Evolutionary conservation across 352 stramenopile genomes (phyloP).

Genomic region (Pythium sp.): DNA sequence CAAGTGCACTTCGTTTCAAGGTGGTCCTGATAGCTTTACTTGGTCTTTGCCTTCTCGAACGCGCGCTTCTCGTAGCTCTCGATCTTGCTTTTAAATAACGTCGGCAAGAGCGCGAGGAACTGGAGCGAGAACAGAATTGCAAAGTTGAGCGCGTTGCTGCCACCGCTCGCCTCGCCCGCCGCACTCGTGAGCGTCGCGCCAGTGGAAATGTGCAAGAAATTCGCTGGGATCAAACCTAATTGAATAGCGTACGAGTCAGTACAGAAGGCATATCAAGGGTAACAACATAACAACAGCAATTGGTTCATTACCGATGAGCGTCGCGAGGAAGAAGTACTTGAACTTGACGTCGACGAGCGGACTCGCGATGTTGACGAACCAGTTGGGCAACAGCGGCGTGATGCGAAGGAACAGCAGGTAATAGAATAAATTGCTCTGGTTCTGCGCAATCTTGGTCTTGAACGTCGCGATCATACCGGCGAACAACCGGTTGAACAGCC

Average conservation of each 20-base stretch:
- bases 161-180: slow-evolving; percentile 34
- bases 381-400: slow-evolving; percentile 86
- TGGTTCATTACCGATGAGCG: slow-evolving; percentile 49
- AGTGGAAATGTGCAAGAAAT: slow-evolving; percentile 85
- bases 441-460: slow-evolving; percentile 82
- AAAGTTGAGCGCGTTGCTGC: slow-evolving; percentile 80
- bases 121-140: slow-evolving; percentile 81
- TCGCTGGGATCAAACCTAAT: slow-evolving; percentile 66
- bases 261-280: neutral
- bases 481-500: slow-evolving; percentile 67
- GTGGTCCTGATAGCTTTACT: slow-evolving; percentile 5
- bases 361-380: slow-evolving; percentile 89
- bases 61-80: slow-evolving; percentile 76
- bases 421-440: slow-evolving; percentile 85
- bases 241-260: neutral
- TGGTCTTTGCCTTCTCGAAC: slow-evolving; percentile 65
- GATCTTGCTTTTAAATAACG: slow-evolving; percentile 86
- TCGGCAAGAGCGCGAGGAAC: slow-evolving; percentile 80
- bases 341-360: slow-evolving; percentile 82
- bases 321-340: slow-evolving; percentile 84
- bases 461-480: slow-evolving; percentile 73
- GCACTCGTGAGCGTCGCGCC: slow-evolving; percentile 77
- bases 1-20: neutral
- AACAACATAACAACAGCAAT: neutral
- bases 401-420: slow-evolving; percentile 89